These are phyloP conservation scores for Suillus subalutaceus DNA, from an alignment of 768 basidiomycete species.

Conservation along the genomic window DNA sequence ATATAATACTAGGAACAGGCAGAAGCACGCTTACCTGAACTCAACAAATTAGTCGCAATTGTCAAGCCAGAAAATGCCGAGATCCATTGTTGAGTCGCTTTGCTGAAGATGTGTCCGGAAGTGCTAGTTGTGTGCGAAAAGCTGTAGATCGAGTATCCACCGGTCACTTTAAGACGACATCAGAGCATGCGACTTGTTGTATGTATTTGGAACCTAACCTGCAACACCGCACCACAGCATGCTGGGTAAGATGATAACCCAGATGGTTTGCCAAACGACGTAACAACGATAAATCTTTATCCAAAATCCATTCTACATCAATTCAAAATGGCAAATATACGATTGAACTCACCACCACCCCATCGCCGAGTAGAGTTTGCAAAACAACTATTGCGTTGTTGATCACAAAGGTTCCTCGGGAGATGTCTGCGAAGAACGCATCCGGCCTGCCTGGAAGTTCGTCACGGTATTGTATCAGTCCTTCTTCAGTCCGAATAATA, in stretches of 20 bases:
- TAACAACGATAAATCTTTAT: slow-evolving; percentile 33
- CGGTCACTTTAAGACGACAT: slow-evolving; percentile 20
- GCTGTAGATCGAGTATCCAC: slow-evolving; percentile 20
- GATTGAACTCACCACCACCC: slow-evolving; percentile 27
- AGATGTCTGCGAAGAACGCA: slow-evolving; percentile 28
- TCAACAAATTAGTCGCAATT: slow-evolving; percentile 34
- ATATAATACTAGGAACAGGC: not conserved
- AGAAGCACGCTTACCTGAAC: slow-evolving; percentile 29
- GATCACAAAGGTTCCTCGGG: slow-evolving; percentile 32
- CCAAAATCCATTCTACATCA: not conserved
- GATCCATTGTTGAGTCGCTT: slow-evolving; percentile 35
- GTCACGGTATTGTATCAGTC: slow-evolving; percentile 24
- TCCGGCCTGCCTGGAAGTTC: slow-evolving; percentile 22
- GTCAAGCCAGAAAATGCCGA: slow-evolving; percentile 36
- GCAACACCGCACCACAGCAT: slow-evolving; percentile 33
- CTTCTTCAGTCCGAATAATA: slow-evolving; percentile 25
- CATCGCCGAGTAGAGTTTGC: slow-evolving; percentile 35
- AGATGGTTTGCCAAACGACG: slow-evolving; percentile 34
- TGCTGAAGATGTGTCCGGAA: slow-evolving; percentile 27
- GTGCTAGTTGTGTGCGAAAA: slow-evolving; percentile 14
- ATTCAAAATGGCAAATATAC: not conserved
- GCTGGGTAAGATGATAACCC: slow-evolving; percentile 29
- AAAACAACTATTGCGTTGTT: slow-evolving; percentile 27
- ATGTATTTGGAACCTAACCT: slow-evolving; percentile 16
- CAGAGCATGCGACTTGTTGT: not conserved